phyloP scores from a whole-genome alignment of 2,329 filamentous ascomycete genomes.

The Neonectria ditissima region DNA sequence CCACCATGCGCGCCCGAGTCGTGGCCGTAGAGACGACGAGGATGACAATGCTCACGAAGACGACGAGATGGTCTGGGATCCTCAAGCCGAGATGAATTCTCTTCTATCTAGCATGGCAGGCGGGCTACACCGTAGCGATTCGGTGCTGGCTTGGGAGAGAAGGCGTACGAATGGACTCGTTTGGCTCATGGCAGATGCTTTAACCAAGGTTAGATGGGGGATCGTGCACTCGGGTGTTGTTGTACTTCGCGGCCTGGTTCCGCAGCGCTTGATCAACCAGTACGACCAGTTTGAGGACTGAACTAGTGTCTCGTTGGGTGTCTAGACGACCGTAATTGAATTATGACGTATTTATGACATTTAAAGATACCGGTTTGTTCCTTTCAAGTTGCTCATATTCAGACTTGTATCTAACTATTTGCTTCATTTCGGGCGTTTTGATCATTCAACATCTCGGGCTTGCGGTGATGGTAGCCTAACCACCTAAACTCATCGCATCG shows the following conservation, averaged over 20 bases:
- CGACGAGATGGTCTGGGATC: slow-evolving; percentile 64
- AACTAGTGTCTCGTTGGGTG: not conserved
- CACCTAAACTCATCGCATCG: not conserved
- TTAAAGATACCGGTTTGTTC: not conserved
- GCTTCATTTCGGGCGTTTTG: too few relatives aligned
- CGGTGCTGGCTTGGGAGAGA: slow-evolving; percentile 56
- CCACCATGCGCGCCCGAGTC: slow-evolving; percentile 55
- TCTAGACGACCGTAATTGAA: not conserved
- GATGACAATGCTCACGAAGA: slow-evolving; percentile 48
- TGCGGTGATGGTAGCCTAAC: too few relatives aligned
- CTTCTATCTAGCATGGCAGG: slow-evolving; percentile 55
- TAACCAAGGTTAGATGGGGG: slow-evolving; percentile 70
- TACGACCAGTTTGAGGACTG: slow-evolving; percentile 32
- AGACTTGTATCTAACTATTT: too few relatives aligned
- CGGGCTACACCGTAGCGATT: slow-evolving; percentile 23
- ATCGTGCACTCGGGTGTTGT: slow-evolving; percentile 72
- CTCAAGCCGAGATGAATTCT: slow-evolving; percentile 60
- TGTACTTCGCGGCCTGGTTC: slow-evolving; percentile 58
- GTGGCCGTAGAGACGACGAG: slow-evolving; percentile 14
- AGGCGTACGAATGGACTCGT: slow-evolving; percentile 65
- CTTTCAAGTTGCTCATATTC: not conserved
- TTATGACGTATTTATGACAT: not conserved
- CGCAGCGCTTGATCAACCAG: slow-evolving; percentile 47
- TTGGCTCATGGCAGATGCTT: slow-evolving; percentile 64
- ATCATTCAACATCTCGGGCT: too few relatives aligned